Base-by-base conservation (phyloP, 805 yeast genomes). In the Ogataea trehaloabstinens region DNA sequence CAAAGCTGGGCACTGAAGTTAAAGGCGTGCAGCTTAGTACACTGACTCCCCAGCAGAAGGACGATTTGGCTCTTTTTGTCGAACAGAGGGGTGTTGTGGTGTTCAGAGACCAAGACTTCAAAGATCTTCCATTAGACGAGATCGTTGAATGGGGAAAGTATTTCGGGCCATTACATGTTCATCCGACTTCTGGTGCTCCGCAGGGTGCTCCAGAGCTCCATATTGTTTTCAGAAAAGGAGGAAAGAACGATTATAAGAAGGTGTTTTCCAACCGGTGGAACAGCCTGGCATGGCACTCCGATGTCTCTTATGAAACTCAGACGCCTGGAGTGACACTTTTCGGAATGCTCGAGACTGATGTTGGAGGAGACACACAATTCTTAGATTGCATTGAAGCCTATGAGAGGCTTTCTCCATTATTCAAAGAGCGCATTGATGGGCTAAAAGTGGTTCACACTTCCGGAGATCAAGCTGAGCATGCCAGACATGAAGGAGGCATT, bases 291-390 rank as follows among this genome's bases (percentile, higher is more conserved):
- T 83, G 85, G 84, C 90, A 84, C 61, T 73, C 85, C 4, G 91
- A 84, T 58, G 82, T 80, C 25, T 73, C 85, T 22, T 84, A 80
- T 56, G 89, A 83, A 57, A 67, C 69, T 43, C 85, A 80, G 56
- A 83, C 88, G 6, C 84, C 89, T 11, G 83, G 82, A 11, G 65
- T 74, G 39, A 83, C 93, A 1, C 73, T 80, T 45, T 78, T 85
- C 51, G 67, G 77, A 18, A 76, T 80, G 37, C 64, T 82, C 31
- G 82, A 81, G 36, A 48, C 52, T 6, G 43, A 34, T 10, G 22
- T 77, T 24, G 88, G 88, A 37, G 90, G 90, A 40, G 90, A 82
- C 58, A 83, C 90, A 18, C 61, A 80, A 28, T 82, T 80, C 52
- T 76, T 84, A 12, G 84, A 80, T 53, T 67, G 78, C 22, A 68